Conservation (phyloP, 2,329 filamentous ascomycete species). For the Trichophyton schoenleinii region DNA sequence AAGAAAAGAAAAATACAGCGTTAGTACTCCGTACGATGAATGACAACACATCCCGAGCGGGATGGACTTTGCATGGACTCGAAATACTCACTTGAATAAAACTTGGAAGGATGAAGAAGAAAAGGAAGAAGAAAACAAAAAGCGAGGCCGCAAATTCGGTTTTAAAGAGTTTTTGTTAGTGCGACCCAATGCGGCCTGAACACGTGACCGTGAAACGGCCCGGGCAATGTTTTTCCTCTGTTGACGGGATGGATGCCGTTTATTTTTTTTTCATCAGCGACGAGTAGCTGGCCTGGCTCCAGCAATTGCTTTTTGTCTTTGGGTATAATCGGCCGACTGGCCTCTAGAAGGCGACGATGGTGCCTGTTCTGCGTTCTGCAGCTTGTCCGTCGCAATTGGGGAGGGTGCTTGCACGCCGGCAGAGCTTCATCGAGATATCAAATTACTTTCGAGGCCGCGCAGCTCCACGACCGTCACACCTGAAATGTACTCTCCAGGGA, state of each 20-base stretch:
- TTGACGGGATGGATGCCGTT: not conserved
- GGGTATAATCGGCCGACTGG: not conserved
- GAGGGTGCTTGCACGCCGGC: slow-evolving; percentile 16
- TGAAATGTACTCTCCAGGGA: slow-evolving; percentile 6
- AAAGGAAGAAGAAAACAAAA: slow-evolving; percentile 34
- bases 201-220: not conserved
- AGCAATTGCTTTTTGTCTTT: not conserved
- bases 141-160: slow-evolving; percentile 5
- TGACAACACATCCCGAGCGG: not conserved
- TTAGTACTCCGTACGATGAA: not conserved
- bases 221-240: not conserved
- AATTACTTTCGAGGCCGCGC: slow-evolving; percentile 22
- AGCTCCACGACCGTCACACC: not conserved
- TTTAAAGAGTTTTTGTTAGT: not conserved
- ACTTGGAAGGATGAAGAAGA: slow-evolving; percentile 92
- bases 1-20: not conserved
- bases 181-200: not conserved
- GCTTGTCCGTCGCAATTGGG: slow-evolving; percentile 6
- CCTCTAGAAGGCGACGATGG: not conserved
- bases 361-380: not conserved
- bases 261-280: not conserved
- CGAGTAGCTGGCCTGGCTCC: not conserved
- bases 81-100: slow-evolving; percentile 73
- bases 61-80: slow-evolving; percentile 3
- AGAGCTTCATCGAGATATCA: slow-evolving; percentile 29